Percentiles rank a stretch among this genome's conserved stretches.
Evolutionary conservation across 768 basidiomycete genomes (phyloP).

Genomic region (Xerocomellus amylosporus): DNA sequence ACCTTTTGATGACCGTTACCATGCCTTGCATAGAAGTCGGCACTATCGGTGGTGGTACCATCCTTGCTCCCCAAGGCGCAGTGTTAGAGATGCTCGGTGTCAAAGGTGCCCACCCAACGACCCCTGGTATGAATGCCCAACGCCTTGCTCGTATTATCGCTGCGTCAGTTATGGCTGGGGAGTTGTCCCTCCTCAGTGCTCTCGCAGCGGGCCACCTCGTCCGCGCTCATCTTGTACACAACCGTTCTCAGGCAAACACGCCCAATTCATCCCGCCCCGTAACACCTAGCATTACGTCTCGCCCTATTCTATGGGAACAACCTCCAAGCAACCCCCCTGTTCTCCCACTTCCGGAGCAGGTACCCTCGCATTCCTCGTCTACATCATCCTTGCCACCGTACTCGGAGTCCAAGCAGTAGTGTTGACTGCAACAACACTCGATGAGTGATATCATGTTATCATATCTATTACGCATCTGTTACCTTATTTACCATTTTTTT

Average conservation of each 20-base stretch:
- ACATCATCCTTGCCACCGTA: constrained; percentile 46
- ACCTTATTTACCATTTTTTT: constrained; percentile 18
- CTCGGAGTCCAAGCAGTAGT: constrained; percentile 28
- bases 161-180: constrained; percentile 95
- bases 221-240: constrained; percentile 89
- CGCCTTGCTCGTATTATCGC: constrained; percentile 87
- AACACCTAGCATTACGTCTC: constrained; percentile 47
- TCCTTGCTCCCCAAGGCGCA: constrained; percentile 84
- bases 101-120: constrained; percentile 80
- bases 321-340: constrained; percentile 9
- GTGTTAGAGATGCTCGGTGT: constrained; percentile 94
- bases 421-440: neutral
- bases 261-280: constrained; percentile 62
- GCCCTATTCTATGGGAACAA: constrained; percentile 25
- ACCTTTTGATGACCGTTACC: constrained; percentile 87
- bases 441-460: constrained; percentile 5
- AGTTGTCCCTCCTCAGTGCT: constrained; percentile 86
- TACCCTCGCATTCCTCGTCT: constrained; percentile 35
- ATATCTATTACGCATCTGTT: constrained; percentile 26
- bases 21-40: constrained; percentile 99
- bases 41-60: constrained; percentile 94
- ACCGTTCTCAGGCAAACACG: constrained; percentile 79
- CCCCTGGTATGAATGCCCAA: constrained; percentile 88
- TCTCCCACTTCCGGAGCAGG: constrained; percentile 4
- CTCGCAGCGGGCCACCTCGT: constrained; percentile 95